A percentile compares a stretch with the other conserved stretches of the same genome.
Evolutionary conservation across 139 green algal species (phyloP).

Genomic region (Tetraselmis striata): DNA sequence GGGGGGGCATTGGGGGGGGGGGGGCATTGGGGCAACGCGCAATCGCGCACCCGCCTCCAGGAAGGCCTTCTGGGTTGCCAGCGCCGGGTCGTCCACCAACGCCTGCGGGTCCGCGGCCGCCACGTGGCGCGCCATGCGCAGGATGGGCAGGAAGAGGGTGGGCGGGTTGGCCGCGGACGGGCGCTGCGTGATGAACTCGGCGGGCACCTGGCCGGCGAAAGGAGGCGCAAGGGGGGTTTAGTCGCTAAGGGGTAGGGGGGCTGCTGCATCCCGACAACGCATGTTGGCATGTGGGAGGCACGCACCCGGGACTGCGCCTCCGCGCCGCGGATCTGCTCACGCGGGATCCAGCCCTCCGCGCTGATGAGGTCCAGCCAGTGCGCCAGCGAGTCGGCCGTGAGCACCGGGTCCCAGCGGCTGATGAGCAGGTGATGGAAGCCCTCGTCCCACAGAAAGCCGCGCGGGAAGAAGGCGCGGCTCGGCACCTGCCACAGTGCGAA

Average conservation of each 20-base stretch:
- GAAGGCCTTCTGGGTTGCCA: constrained; percentile 17
- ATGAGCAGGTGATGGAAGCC: constrained; percentile 81
- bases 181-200: constrained; percentile 85
- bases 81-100: background rate
- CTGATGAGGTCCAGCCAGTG: constrained; percentile 94
- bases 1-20: too few species aligned
- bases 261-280: too few species aligned
- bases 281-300: too few species aligned
- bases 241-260: too few species aligned
- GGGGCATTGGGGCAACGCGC: too few species aligned
- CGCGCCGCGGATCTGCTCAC: constrained; percentile 35
- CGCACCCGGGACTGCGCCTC: constrained; percentile 17
- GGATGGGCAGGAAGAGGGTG: constrained; percentile 79
- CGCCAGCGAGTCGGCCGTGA: constrained; percentile 68
- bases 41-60: constrained; percentile 3
- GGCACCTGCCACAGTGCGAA: constrained; percentile 35
- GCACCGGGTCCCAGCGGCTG: constrained; percentile 51
- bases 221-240: too few species aligned
- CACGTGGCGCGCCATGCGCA: constrained; percentile 42
- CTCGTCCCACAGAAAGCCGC: constrained; percentile 96
- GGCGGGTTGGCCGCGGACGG: constrained; percentile 82
- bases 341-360: constrained; percentile 65
- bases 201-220: constrained; percentile 73
- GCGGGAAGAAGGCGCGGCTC: constrained; percentile 85
- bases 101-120: background rate